phyloP scores from a whole-genome alignment of 768 basidiomycete genomes.

The Mycena alexandri region DNA sequence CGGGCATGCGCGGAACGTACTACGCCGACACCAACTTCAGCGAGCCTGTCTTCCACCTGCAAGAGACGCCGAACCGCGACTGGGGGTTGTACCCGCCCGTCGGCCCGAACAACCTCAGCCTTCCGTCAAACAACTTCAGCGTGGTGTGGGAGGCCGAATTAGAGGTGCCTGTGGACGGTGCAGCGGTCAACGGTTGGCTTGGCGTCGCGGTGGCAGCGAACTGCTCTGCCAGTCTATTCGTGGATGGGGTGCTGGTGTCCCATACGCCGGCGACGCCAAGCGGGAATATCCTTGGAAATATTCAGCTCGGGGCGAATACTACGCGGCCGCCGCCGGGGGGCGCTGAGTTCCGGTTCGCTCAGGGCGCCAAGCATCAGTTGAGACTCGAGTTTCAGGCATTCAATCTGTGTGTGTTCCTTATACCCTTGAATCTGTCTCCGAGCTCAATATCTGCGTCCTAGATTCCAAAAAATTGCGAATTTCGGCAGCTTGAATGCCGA shows the following conservation, averaged over 20 bases:
- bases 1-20: constrained; percentile 39
- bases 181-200: constrained; percentile 39
- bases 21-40: constrained; percentile 42
- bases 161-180: constrained; percentile 41
- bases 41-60: constrained; percentile 34
- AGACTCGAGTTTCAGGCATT: constrained; percentile 41
- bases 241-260: constrained; percentile 38
- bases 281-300: constrained; percentile 42
- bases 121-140: constrained; percentile 46
- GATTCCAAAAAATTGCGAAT: constrained; percentile 38
- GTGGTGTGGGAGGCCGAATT: constrained; percentile 44
- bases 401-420: constrained; percentile 26
- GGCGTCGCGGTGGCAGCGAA: constrained; percentile 43
- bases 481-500: constrained; percentile 42
- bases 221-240: constrained; percentile 40
- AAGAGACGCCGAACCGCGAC: constrained; percentile 43
- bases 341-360: constrained; percentile 35
- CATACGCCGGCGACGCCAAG: constrained; percentile 30
- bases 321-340: constrained; percentile 40
- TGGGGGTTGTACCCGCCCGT: constrained; percentile 45
- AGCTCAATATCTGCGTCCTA: too few species aligned
- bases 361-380: constrained; percentile 38
- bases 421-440: too few species aligned
- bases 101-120: constrained; percentile 11
- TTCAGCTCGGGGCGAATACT: constrained; percentile 36